Conservation (phyloP, 208 protist genomes). For the Trypanosoma vivax region DNA sequence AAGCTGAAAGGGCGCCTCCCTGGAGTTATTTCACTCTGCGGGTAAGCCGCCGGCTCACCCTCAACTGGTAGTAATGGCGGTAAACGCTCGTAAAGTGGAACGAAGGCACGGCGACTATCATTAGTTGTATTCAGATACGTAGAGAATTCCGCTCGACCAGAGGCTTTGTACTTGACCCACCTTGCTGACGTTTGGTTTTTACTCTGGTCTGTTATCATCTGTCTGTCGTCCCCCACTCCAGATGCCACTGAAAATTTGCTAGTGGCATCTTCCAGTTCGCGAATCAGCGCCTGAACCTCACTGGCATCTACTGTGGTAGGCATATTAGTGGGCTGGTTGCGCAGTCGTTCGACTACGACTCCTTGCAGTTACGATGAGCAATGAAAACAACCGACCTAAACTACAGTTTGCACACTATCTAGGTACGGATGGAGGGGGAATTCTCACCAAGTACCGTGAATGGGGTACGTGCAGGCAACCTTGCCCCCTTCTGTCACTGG, state of each 20-base stretch:
- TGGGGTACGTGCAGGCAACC: too few species aligned
- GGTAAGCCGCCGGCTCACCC: not conserved
- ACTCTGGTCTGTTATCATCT: not conserved
- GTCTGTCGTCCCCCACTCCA: not conserved
- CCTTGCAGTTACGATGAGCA: not conserved
- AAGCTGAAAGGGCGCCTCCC: too few species aligned
- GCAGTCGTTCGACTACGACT: constrained; percentile 1
- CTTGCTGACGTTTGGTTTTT: not conserved
- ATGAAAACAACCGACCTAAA: not conserved
- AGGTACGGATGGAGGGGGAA: too few species aligned
- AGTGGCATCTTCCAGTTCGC: constrained; percentile 47
- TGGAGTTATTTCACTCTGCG: not conserved
- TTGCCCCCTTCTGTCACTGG: too few species aligned
- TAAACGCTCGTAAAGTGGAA: constrained; percentile 24
- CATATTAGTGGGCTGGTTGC: not conserved
- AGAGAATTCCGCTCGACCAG: constrained; percentile 26
- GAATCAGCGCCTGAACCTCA: constrained; percentile 57
- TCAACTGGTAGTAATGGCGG: constrained; percentile 11
- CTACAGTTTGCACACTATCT: too few species aligned
- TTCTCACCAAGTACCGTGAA: too few species aligned
- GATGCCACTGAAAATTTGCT: not conserved
- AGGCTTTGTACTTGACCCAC: not conserved
- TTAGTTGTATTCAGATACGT: constrained; percentile 26
- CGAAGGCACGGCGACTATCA: constrained; percentile 4
- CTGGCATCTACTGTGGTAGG: constrained; percentile 4